These are phyloP conservation scores for Yarrowia keelungensis DNA, from an alignment of 805 yeast species.

Conservation along the genomic window DNA sequence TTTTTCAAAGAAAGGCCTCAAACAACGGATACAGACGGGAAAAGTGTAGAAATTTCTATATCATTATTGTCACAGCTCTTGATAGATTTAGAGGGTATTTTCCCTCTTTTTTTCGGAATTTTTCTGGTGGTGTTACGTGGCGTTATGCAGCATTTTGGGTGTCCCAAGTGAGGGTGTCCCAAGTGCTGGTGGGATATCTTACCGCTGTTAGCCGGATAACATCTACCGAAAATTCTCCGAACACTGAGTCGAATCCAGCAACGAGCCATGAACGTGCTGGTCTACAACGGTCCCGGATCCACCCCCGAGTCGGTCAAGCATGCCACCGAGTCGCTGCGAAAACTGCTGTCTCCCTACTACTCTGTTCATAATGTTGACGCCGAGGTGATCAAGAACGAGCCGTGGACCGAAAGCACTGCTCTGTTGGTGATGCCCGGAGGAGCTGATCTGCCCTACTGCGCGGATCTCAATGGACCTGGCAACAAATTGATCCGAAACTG, in stretches of 20 bases:
- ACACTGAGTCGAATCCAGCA: slow-evolving; percentile 29
- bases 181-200: too few relatives aligned
- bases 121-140: too few relatives aligned
- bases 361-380: slow-evolving; percentile 80
- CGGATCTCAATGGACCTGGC: slow-evolving; percentile 72
- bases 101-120: too few relatives aligned
- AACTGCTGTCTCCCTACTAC: slow-evolving; percentile 82
- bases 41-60: too few relatives aligned
- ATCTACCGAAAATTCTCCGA: slow-evolving; percentile 34
- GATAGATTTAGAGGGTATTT: too few relatives aligned
- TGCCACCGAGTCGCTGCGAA: slow-evolving; percentile 75
- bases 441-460: slow-evolving; percentile 88
- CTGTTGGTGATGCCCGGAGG: slow-evolving; percentile 94
- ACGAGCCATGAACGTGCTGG: slow-evolving; percentile 69
- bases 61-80: too few relatives aligned
- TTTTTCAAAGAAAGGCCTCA: too few relatives aligned
- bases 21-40: too few relatives aligned
- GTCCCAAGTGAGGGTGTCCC: too few relatives aligned
- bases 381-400: slow-evolving; percentile 70
- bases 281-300: slow-evolving; percentile 81
- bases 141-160: too few relatives aligned
- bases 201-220: slow-evolving; percentile 23
- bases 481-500: slow-evolving; percentile 65
- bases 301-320: slow-evolving; percentile 87
- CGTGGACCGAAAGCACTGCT: slow-evolving; percentile 85